Evolutionary conservation across 176 grass and related monocot genomes (phyloP), one percentile per base, ranked within the genome.

Genomic region (Lolium multiflorum): DNA sequence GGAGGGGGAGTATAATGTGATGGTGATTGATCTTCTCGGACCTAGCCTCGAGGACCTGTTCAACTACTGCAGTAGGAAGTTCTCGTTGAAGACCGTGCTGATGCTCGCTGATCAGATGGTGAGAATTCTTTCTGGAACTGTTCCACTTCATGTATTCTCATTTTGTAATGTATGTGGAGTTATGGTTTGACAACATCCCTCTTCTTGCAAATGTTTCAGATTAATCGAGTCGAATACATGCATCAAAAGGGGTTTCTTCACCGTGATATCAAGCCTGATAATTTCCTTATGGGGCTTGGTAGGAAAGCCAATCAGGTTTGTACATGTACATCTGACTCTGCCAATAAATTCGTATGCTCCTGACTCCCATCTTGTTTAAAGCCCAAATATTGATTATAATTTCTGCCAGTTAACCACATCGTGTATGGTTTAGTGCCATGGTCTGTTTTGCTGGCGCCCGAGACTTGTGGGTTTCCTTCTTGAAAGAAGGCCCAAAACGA

Each of bases 41-140:
- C 93, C 93, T 69, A 92, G 93, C 63, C 88, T 95, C 15, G 93
- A 95, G 84, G 93, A 95, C 69, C 86, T 95, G 20, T 95, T 95
- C 80, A 95, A 92, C 86, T 95, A 92, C 74, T 95, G 93, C 81
- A 92, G 91, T 81, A 87, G 90, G 5, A 95, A 86, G 70, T 95
- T 95, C 76, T 92, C 93, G 31, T 44, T 95, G 3, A 95, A 95
- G 89, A 92, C 90, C 67, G 93, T 95, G 9, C 86, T 95, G 15
- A 95, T 95, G 93, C 93, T 95, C 6, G 90, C 93, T 69, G 93
- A 95, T 81, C 93, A 95, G 83, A 86, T 95, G 83, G 93, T 95
- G 87, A 90, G 83, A 14, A 13, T 67, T 73, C 20, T 2, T 49
- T 68, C 71, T n/a, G 5, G 57, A 78, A 5, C 55, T 62, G 12